Conservation (phyloP, 2,329 filamentous ascomycete genomes). For the Botrytis fragariae region DNA sequence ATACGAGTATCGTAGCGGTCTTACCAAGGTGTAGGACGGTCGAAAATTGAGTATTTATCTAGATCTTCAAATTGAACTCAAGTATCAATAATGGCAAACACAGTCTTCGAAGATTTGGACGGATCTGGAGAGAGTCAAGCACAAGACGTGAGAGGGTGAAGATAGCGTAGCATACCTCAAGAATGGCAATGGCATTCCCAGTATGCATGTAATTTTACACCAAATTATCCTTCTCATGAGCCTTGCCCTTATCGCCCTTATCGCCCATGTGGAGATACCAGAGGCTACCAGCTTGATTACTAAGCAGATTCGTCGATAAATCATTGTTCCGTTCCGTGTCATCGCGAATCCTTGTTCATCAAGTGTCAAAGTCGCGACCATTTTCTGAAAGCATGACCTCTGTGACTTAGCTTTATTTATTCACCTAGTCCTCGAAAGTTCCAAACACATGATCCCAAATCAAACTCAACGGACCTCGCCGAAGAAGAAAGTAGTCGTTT, state of each 20-base stretch:
- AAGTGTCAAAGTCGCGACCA: conserved; percentile 4
- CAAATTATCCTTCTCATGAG: not conserved
- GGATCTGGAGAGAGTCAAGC: not conserved
- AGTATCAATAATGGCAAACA: not conserved
- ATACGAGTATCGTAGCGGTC: not conserved
- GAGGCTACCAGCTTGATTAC: not conserved
- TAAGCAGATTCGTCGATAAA: not conserved
- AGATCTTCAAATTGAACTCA: not conserved
- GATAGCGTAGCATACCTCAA: not conserved
- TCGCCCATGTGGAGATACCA: not conserved
- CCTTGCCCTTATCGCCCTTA: not conserved
- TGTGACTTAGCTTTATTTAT: not conserved
- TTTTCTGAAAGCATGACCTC: conserved; percentile 11
- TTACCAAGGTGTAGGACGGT: not conserved
- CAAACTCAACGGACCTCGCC: not conserved
- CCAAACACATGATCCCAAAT: conserved; percentile 6
- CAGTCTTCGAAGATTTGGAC: not conserved
- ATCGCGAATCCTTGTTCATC: conserved; percentile 6
- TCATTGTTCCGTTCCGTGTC: conserved; percentile 7
- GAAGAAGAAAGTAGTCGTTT: conserved; percentile 16
- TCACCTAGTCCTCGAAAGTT: not conserved
- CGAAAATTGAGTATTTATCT: not conserved
- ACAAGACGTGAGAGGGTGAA: not conserved
- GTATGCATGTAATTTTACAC: not conserved
- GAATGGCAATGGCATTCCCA: not conserved